Base-by-base conservation (phyloP, 768 basidiomycete species). In the Psilocybe tampanensis region DNA sequence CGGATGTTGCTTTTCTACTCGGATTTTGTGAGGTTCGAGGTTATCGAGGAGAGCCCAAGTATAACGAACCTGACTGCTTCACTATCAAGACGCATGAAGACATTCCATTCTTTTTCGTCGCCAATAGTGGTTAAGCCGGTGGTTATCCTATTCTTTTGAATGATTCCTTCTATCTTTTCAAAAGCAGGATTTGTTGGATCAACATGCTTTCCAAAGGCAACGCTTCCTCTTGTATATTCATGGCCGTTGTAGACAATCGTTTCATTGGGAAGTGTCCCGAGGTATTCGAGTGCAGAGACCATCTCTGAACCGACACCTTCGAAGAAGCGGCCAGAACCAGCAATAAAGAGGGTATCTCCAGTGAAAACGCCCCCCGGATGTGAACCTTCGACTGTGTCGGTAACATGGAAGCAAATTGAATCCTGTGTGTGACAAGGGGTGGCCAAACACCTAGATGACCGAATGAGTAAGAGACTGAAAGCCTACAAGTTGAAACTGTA, bases 361-460 rank as follows among this genome's bases (percentile, higher is more conserved):
- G 96, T 97, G 73, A 98, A 96, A 34, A 98, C 92, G 15, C 80
- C 89, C 18, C 89, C 89, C 0, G 89, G 76, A 58, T 86, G 85
- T 22, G 70, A 68, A 47, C 76, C 64, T 22, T 82, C 72, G 21
- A 68, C 61, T 19, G 77, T 70, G 56, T 80, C 75, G 29, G 89
- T 92, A 53, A 86, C 81, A 69, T 90, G 81, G 77, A 86, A 98
- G 77, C 92, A 97, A 64, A 96, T 95, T 15, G 95, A 97, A 73
- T 98, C 96, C 68, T 92, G 91, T 2, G 96, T 98, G 71, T 98
- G 96, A 73, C 94, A 95, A 1, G 94, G 92, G 1, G 92, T 95
- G 22, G 91, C 88, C 21, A 94, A 74, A 71, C 90, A 92, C 70
- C 92, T 91, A 58, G 13, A 44, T 43, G 59, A 23, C 44, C 51